phyloP scores from a whole-genome alignment of 164 flowering plant genomes.

The Piper betle region DNA sequence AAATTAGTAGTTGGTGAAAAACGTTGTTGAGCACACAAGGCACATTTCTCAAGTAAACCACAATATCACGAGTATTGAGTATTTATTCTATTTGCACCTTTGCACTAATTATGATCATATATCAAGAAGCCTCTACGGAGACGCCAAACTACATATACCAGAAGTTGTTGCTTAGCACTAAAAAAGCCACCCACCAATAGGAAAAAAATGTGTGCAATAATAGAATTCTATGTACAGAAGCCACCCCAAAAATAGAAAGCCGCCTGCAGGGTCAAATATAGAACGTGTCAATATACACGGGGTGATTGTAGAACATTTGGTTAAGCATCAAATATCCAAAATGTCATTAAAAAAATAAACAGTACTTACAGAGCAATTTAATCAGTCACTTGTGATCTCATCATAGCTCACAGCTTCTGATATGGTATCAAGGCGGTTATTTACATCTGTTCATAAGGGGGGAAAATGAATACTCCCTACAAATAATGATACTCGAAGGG shows the following conservation, averaged over 20 bases:
- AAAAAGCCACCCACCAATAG: not conserved
- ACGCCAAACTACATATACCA: not conserved
- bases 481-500: not conserved
- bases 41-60: too few relatives aligned
- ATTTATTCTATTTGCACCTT: too few relatives aligned
- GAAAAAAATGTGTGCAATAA: not conserved
- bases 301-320: too few relatives aligned
- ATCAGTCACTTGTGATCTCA: conserved; percentile 24
- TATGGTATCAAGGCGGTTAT: conserved; percentile 21
- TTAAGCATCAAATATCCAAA: too few relatives aligned
- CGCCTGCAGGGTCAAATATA: conserved; percentile 1
- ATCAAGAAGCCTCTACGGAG: not conserved
- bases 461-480: not conserved
- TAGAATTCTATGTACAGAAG: not conserved
- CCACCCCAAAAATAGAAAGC: not conserved
- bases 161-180: not conserved
- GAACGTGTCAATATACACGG: too few relatives aligned
- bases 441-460: conserved; percentile 29
- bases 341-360: not conserved
- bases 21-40: too few relatives aligned
- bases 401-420: conserved; percentile 28
- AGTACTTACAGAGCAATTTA: not conserved
- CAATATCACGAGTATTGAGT: too few relatives aligned
- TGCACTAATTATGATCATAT: too few relatives aligned
- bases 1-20: too few relatives aligned